Evolutionary conservation across 1,284 basidiomycete genomes (phyloP).

Genomic region (Cryptococcus sp.): DNA sequence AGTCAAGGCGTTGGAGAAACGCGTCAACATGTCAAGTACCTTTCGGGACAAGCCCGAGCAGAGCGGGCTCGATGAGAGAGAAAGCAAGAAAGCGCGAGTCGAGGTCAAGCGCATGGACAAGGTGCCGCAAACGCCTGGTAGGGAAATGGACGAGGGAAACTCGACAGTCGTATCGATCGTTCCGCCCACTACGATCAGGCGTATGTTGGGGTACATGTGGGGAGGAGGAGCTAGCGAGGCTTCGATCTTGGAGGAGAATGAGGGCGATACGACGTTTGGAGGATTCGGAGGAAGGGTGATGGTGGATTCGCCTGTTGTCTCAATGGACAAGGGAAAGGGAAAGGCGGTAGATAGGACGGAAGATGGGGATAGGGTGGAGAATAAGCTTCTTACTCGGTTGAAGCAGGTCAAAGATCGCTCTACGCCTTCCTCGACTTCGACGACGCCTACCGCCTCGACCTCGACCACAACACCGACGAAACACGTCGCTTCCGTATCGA

Average conservation of each 20-base stretch:
- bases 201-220: conserved; percentile 7
- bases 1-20: conserved; percentile 28
- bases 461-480: background rate
- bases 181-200: conserved; percentile 6
- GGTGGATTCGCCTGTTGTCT: background rate
- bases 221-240: background rate
- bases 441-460: background rate
- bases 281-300: too few relatives aligned
- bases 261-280: background rate
- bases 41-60: background rate
- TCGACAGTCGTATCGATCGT: conserved; percentile 6
- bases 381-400: conserved; percentile 53
- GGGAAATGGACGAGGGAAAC: background rate
- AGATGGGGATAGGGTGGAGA: background rate
- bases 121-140: conserved; percentile 1
- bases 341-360: background rate
- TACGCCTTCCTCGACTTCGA: background rate
- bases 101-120: conserved; percentile 1
- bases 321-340: background rate
- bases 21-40: conserved; percentile 10
- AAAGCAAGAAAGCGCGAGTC: conserved; percentile 1
- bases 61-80: background rate
- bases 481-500: background rate
- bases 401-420: conserved; percentile 41
- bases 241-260: background rate